Conservation (phyloP, 495 filamentous ascomycete genomes). For the Neurospora terricola region DNA sequence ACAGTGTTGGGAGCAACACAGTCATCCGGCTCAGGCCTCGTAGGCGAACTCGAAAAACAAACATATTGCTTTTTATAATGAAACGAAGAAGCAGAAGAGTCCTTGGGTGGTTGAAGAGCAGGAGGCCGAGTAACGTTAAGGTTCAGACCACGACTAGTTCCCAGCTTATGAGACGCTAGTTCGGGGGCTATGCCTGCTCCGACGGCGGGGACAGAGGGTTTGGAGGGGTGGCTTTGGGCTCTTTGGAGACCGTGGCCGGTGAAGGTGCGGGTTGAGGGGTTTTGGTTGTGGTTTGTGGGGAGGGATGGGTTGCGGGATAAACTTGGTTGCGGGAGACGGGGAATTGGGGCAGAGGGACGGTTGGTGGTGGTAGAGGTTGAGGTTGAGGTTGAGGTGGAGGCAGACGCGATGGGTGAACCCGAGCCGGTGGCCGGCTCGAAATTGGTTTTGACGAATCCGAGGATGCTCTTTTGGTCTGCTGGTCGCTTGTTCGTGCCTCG, state of each 20-base stretch:
- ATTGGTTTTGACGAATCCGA: conserved; percentile 21
- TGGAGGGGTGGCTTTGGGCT: conserved; percentile 3
- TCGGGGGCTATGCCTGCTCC: conserved; percentile 21
- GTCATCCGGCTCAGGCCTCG: conserved; percentile 8
- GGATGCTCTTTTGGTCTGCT: conserved; percentile 31
- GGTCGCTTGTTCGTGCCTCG: conserved; percentile 22
- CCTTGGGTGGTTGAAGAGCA: neutral
- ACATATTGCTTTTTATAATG: conserved; percentile 25
- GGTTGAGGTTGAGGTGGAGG: neutral
- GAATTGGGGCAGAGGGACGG: neutral
- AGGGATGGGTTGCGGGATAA: neutral
- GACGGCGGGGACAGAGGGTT: neutral
- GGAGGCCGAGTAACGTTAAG: conserved; percentile 6
- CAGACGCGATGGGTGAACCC: neutral
- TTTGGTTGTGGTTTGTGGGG: neutral
- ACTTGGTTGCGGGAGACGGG: neutral
- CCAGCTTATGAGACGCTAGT: conserved; percentile 28
- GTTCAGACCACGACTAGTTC: conserved; percentile 11
- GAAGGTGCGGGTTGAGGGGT: neutral
- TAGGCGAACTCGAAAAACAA: conserved; percentile 40
- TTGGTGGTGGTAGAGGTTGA: neutral
- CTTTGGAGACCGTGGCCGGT: neutral
- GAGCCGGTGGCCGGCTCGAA: neutral
- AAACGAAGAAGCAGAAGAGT: neutral
- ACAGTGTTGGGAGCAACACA: too few species aligned